These are phyloP conservation scores for Sutorius australiensis DNA, from an alignment of 768 basidiomycete species.

Conservation along the genomic window DNA sequence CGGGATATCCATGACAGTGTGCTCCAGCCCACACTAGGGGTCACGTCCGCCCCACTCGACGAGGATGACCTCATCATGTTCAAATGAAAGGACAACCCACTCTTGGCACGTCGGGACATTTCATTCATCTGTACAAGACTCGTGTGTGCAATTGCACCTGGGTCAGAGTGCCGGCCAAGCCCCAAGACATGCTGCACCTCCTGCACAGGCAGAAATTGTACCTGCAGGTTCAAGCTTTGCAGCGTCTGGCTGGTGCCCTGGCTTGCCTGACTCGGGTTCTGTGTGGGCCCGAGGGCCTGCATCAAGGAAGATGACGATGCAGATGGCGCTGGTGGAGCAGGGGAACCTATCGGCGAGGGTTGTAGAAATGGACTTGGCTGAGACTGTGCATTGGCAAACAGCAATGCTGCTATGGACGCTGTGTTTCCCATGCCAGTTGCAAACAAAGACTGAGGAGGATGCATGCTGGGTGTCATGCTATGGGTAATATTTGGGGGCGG, in stretches of 20 bases:
- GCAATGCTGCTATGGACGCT: constrained; percentile 9
- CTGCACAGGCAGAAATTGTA: too few relatives aligned
- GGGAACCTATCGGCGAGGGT: constrained; percentile 13
- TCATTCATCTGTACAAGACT: constrained; percentile 78
- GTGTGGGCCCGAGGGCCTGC: constrained; percentile 22
- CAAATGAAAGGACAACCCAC: constrained; percentile 27
- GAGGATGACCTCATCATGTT: constrained; percentile 18
- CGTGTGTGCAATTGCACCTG: constrained; percentile 57
- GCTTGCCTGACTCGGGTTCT: constrained; percentile 4
- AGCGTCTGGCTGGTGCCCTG: too few relatives aligned
- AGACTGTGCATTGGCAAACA: constrained; percentile 23
- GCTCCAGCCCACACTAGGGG: constrained; percentile 34
- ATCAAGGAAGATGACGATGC: constrained; percentile 24
- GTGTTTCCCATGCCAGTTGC: constrained; percentile 15
- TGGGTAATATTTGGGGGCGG: constrained; percentile 12
- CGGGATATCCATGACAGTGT: constrained; percentile 48
- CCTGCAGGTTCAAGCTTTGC: too few relatives aligned
- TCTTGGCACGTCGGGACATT: constrained; percentile 60
- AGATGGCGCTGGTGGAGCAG: constrained; percentile 13
- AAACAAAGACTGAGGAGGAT: constrained; percentile 29
- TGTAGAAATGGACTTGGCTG: constrained; percentile 31
- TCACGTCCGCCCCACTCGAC: constrained; percentile 15
- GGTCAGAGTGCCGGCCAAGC: constrained; percentile 38
- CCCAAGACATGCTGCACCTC: too few relatives aligned
- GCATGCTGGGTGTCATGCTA: constrained; percentile 32